Evolutionary conservation across 257 asterid species (phyloP).

Genomic region (Ballota nigra): DNA sequence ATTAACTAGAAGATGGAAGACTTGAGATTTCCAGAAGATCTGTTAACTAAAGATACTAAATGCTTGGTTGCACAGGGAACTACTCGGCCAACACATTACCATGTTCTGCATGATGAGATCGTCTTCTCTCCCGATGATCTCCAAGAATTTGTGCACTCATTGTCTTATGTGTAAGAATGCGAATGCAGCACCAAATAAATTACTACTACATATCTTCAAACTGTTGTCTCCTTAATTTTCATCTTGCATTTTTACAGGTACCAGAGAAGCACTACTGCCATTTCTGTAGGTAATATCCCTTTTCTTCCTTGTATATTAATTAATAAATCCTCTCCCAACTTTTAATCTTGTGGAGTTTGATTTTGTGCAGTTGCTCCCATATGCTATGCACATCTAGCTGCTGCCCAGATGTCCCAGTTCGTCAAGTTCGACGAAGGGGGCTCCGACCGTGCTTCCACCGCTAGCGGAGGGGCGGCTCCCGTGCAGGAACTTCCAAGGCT

Average conservation of each 20-base stretch:
- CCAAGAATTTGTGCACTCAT: constrained; percentile 66
- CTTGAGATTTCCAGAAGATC: not conserved
- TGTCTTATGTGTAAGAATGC: constrained; percentile 79
- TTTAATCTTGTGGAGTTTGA: not conserved
- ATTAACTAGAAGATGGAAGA: not conserved
- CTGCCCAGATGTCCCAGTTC: constrained; percentile 58
- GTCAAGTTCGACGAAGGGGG: constrained; percentile 60
- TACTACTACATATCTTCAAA: not conserved
- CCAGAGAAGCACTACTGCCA: constrained; percentile 82
- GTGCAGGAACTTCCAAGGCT: constrained; percentile 50
- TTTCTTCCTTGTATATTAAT: too few species aligned
- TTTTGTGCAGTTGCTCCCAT: constrained; percentile 63
- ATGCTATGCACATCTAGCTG: constrained; percentile 75
- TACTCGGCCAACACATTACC: constrained; percentile 76
- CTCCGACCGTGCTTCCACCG: constrained; percentile 50
- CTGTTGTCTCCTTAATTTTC: not conserved
- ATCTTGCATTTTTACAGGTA: constrained; percentile 48
- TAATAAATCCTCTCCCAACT: not conserved
- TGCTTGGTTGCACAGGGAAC: constrained; percentile 51
- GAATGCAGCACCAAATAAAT: constrained; percentile 12
- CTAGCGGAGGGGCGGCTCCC: constrained; percentile 29
- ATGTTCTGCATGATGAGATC: constrained; percentile 61
- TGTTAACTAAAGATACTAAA: not conserved
- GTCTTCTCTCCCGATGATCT: constrained; percentile 68
- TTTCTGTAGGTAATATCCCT: constrained; percentile 59